A percentile compares a stretch with the other conserved stretches of the same genome.
Evolutionary conservation across 2,329 filamentous ascomycete genomes (phyloP).

Genomic region (Monosporascus sp.): DNA sequence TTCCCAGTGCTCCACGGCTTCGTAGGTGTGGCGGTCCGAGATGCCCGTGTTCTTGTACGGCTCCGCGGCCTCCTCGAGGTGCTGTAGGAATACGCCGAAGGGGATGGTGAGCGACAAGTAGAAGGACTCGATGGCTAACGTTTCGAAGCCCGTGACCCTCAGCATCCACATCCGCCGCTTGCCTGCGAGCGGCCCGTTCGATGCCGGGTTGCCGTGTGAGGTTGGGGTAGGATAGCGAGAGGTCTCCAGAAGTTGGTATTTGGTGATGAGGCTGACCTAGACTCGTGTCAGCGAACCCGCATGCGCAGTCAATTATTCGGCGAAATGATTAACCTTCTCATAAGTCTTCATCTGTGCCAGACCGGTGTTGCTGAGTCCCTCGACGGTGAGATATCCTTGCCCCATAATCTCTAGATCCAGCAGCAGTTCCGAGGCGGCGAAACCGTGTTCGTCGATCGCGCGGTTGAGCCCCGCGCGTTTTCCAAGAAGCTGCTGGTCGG

Average conservation of each 20-base stretch:
- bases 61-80: conserved; percentile 3
- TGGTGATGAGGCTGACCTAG: conserved; percentile 6
- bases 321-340: conserved; percentile 11
- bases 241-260: background rate
- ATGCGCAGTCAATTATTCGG: background rate
- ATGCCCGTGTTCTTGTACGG: conserved; percentile 1
- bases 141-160: conserved; percentile 1
- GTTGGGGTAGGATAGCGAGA: background rate
- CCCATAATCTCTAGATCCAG: conserved; percentile 13
- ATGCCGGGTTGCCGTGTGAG: too few species aligned
- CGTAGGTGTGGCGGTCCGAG: background rate
- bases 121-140: background rate
- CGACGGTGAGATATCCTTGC: conserved; percentile 5
- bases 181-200: too few species aligned
- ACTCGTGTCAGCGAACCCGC: too few species aligned
- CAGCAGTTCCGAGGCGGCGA: conserved; percentile 1
- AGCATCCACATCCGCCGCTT: background rate
- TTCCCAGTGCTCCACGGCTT: too few species aligned
- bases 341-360: conserved; percentile 2
- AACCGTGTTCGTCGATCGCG: background rate
- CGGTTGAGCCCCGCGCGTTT: background rate
- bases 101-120: background rate
- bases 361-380: background rate
- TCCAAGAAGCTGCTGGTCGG: conserved; percentile 1
- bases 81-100: background rate